Conservation (phyloP, 2,329 filamentous ascomycete species). For the Sporothrix variecibatus region DNA sequence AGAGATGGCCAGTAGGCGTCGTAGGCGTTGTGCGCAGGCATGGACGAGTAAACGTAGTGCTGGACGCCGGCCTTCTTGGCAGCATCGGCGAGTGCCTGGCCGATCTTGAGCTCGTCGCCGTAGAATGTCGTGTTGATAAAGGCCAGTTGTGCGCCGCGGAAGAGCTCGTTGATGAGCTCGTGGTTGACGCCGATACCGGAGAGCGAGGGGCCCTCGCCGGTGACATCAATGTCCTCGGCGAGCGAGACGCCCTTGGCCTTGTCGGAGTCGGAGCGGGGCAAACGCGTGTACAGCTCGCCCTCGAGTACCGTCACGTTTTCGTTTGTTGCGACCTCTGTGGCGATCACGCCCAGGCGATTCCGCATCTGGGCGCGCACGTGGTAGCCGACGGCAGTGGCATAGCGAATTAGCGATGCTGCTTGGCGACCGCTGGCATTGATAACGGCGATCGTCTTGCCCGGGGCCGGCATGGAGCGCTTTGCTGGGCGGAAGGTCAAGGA, state of each 20-base stretch:
- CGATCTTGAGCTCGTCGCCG: slow-evolving; percentile 89
- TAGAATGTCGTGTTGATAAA: slow-evolving; percentile 99
- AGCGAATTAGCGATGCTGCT: slow-evolving; percentile 90
- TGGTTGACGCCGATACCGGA: slow-evolving; percentile 69
- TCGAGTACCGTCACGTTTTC: slow-evolving; percentile 71
- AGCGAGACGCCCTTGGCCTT: slow-evolving; percentile 34
- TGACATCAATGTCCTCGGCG: slow-evolving; percentile 58
- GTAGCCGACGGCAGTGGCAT: slow-evolving; percentile 91
- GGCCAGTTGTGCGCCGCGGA: slow-evolving; percentile 80
- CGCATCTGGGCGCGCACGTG: slow-evolving; percentile 89
- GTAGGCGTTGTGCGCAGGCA: slow-evolving; percentile 90
- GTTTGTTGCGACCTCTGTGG: slow-evolving; percentile 77
- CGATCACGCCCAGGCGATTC: slow-evolving; percentile 83
- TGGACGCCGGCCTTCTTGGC: slow-evolving; percentile 81
- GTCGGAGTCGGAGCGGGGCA: slow-evolving; percentile 53
- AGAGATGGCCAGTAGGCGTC: slow-evolving; percentile 75
- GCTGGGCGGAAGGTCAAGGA: slow-evolving; percentile 62
- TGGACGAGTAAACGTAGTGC: slow-evolving; percentile 95
- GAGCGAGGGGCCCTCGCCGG: slow-evolving; percentile 61
- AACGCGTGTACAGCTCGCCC: slow-evolving; percentile 63
- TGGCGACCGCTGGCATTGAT: slow-evolving; percentile 96
- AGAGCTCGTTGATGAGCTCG: slow-evolving; percentile 73
- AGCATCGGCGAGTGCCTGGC: slow-evolving; percentile 83
- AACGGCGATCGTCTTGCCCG: slow-evolving; percentile 82
- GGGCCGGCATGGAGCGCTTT: slow-evolving; percentile 60